Percentiles rank a stretch among this genome's conserved stretches.
Conservation (phyloP, 306 rosid genomes). For the Prunus dulcis region DNA sequence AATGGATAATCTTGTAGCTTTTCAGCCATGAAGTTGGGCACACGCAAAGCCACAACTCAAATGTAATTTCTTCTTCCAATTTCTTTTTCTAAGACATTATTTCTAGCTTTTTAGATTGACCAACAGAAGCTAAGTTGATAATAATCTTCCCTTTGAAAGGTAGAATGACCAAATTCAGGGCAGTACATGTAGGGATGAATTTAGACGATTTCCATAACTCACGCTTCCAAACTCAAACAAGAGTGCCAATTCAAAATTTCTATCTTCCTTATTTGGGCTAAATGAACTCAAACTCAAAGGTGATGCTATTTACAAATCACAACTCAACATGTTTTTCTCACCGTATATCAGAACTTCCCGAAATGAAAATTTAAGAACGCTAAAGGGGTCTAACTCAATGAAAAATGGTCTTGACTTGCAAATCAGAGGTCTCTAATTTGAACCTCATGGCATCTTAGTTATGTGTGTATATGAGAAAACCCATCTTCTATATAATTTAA, state of each 20-base stretch:
- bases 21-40: background rate
- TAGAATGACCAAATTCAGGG: background rate
- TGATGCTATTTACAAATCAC: too few species aligned
- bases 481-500: rapidly evolving
- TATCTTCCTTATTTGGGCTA: background rate
- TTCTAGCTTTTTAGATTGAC: background rate
- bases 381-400: too few species aligned
- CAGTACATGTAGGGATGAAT: background rate
- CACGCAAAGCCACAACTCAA: slow-evolving; percentile 4
- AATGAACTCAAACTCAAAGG: background rate
- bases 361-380: too few species aligned
- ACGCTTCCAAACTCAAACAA: background rate
- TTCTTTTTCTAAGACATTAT: background rate
- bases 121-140: background rate
- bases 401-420: too few species aligned
- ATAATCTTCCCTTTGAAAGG: background rate
- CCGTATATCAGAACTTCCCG: too few species aligned
- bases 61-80: slow-evolving; percentile 7
- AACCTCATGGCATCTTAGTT: too few species aligned
- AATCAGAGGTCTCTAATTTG: rapidly evolving
- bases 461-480: too few species aligned
- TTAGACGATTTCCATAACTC: background rate
- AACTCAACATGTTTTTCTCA: too few species aligned
- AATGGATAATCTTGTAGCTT: background rate
- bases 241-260: background rate